Percentiles rank a stretch among this genome's conserved stretches.
These are phyloP conservation scores for Trametes punicea DNA, from an alignment of 768 basidiomycete species.

Conservation along the genomic window DNA sequence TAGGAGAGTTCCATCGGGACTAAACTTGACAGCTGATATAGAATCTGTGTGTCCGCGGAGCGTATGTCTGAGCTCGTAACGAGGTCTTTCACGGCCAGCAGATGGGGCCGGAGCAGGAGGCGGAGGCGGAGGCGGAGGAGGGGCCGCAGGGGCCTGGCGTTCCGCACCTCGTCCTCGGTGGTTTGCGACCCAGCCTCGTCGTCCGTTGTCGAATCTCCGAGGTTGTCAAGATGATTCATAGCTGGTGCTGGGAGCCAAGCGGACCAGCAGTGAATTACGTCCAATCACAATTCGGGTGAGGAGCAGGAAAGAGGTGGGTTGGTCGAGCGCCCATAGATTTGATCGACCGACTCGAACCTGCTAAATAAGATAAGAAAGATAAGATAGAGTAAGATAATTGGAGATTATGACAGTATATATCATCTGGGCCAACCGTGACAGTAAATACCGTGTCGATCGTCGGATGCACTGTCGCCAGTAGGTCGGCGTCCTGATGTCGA, in stretches of 20 bases:
- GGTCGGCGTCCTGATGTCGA: too few species aligned
- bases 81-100: constrained; percentile 42
- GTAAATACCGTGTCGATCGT: too few species aligned
- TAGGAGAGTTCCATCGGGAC: constrained; percentile 78
- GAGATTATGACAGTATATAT: too few species aligned
- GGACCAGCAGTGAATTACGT: too few species aligned
- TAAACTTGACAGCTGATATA: constrained; percentile 89
- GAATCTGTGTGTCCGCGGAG: constrained; percentile 77
- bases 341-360: background rate
- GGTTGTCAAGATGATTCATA: constrained; percentile 21
- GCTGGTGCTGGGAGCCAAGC: background rate
- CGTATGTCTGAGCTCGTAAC: constrained; percentile 65
- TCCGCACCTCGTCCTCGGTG: constrained; percentile 79
- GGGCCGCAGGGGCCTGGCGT: constrained; percentile 44
- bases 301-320: background rate
- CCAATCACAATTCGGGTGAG: background rate
- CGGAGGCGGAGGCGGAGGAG: constrained; percentile 35
- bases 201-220: constrained; percentile 45
- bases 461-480: too few species aligned
- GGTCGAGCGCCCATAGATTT: background rate
- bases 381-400: too few species aligned
- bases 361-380: background rate
- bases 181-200: constrained; percentile 75
- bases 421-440: too few species aligned
- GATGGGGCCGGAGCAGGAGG: constrained; percentile 30